These are phyloP conservation scores for Penicillium maclennaniae DNA, from an alignment of 495 filamentous ascomycete genomes.

Conservation along the genomic window DNA sequence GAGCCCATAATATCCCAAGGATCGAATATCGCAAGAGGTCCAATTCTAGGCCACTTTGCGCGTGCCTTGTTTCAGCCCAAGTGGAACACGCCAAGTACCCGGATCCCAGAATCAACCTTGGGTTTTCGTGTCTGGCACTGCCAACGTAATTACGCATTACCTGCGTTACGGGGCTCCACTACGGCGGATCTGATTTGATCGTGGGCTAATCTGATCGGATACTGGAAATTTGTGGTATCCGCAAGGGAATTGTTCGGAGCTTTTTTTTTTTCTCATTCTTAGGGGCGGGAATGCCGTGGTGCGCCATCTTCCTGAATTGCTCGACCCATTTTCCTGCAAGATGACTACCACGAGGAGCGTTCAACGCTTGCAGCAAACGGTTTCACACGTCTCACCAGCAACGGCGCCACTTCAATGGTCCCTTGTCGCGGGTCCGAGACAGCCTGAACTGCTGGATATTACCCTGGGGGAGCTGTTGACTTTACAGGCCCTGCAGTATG, in stretches of 20 bases:
- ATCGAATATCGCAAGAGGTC: too few species aligned
- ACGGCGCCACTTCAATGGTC: constrained; percentile 35
- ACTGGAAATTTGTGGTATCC: too few species aligned
- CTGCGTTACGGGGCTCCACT: neutral
- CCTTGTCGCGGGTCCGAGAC: constrained; percentile 55
- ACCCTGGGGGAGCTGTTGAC: constrained; percentile 60
- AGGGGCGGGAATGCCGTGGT: too few species aligned
- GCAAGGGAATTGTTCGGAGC: too few species aligned
- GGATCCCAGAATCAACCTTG: too few species aligned
- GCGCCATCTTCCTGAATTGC: neutral
- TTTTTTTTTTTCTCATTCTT: too few species aligned
- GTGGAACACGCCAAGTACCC: too few species aligned
- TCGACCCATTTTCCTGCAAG: neutral
- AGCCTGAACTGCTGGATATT: constrained; percentile 56
- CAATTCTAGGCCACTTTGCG: too few species aligned
- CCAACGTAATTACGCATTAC: neutral
- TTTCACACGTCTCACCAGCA: constrained; percentile 30
- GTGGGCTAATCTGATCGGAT: too few species aligned
- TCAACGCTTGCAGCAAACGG: constrained; percentile 38
- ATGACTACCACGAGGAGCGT: constrained; percentile 31
- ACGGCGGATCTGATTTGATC: too few species aligned
- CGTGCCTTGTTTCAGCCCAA: neutral
- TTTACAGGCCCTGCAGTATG: constrained; percentile 58
- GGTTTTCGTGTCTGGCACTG: too few species aligned
- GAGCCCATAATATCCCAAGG: too few species aligned